Evolutionary conservation across 371 early-diverging fungal species (phyloP), one percentile per base, ranked within the genome.

Genomic region (Lichtheimia ramosa): DNA sequence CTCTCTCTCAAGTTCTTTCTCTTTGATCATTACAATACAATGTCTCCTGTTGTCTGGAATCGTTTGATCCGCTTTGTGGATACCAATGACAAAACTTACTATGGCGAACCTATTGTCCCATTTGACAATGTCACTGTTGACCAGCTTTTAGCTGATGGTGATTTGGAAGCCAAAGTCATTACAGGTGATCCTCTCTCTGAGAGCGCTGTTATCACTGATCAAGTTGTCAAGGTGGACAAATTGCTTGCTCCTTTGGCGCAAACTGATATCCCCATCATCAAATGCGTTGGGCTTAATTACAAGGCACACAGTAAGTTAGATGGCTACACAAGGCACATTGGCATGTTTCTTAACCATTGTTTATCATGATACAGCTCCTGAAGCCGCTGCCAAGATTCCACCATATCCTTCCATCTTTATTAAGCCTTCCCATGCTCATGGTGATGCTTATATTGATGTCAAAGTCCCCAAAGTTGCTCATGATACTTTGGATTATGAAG

Each of bases 241-340:
- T 58, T 84, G 8, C 70, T 84, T 18, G 68, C 84, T 16, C 84
- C 84, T 18, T 53, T 84, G 24, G 46, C 70, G 3, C 40, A 34
- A 21, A 64, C 64, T 6, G 55, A 68, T 21, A 55, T 68, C 14
- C 69, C 69, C 43, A 63, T 73, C 49, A 75, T 84, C 60, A 75
- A 77, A 39, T 81, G 87, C 57, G 76, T 86, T 51, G 87, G 87
- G 2, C 62, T 86, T 50, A 86, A 86, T 60, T 86, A 86, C 64
- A 73, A 72, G 43, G 56, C 65, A 51, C 65, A 64, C 56, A 68
- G 63, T 62, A 46, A 6, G 63, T 51, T 34, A 8, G 0, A 34
- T 34, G 2, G 34, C 34, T 34, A 54, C 43, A 14, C 8, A 42
- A 34, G 34, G 8, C 34, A 5, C 34, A 8, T 34, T 34, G 10